Percentiles rank a stretch among this genome's conserved stretches.
Conservation (phyloP, 768 basidiomycete genomes). For the Leccinum longicurvipes region DNA sequence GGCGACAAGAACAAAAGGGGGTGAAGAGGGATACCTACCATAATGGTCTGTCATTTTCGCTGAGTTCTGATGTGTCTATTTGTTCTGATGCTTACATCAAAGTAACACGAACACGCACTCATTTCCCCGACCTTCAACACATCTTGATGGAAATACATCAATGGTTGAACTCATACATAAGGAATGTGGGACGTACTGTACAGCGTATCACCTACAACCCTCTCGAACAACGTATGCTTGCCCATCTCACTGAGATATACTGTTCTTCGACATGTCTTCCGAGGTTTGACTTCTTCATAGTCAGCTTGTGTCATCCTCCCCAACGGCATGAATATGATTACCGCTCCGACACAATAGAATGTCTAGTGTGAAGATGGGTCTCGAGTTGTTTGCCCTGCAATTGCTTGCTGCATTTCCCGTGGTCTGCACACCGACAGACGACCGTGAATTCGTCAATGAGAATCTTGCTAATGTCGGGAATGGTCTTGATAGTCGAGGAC, state of each 20-base stretch:
- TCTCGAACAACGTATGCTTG: constrained; percentile 90
- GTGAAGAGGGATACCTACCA: constrained; percentile 53
- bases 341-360: constrained; percentile 2
- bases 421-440: constrained; percentile 1
- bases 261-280: constrained; percentile 9
- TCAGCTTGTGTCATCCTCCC: neutral
- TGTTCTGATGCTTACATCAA: neutral
- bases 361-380: constrained; percentile 1
- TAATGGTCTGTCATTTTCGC: constrained; percentile 68
- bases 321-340: constrained; percentile 7
- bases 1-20: neutral
- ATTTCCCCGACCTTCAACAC: constrained; percentile 88
- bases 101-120: constrained; percentile 46
- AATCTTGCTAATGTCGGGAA: neutral
- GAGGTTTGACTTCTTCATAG: constrained; percentile 10
- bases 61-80: constrained; percentile 54
- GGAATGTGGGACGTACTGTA: constrained; percentile 60
- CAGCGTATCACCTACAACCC: constrained; percentile 81
- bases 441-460: neutral
- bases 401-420: neutral
- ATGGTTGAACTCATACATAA: neutral
- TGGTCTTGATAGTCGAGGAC: constrained; percentile 1
- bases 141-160: constrained; percentile 43
- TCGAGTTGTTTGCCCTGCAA: neutral
- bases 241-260: constrained; percentile 13